Evolutionary conservation across 1,284 basidiomycete species (phyloP), one percentile per base, ranked within the genome.

Genomic region (Porogramme epimiltina): DNA sequence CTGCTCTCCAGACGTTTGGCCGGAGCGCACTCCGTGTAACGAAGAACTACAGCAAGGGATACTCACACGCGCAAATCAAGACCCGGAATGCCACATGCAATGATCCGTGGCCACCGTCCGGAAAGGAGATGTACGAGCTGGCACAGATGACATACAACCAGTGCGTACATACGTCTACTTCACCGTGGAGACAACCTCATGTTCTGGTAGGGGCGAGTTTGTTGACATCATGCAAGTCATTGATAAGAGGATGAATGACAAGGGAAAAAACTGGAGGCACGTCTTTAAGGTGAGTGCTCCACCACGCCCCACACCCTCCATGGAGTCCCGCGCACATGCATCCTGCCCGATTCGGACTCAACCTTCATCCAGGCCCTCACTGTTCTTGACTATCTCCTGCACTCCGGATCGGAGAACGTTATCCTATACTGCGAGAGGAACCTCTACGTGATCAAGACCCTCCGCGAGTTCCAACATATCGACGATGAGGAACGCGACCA

Each of bases 191-290:
- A 31, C 28, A 31, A 8, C 13, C 28, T 31, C 28, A 31, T 5
- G 3, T 5, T 3, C 16, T 38, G 45, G 5, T 63, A 96, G 93
- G 69, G 87, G 85, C 56, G 95, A 98, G 68, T 98, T 98, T 70
- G 89, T 98, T 25, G 97, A 99, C 71, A 95, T 99, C 66, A 97
- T 99, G 91, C 94, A 98, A 75, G 95, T 98, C 87, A 80, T 99
- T 47, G 96, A 98, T 74, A 99, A 98, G 75, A 84, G 96, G 44
- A 73, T 99, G 62, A 98, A 98, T 64, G 96, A 99, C 76, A 98
- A 98, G 76, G 96, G 97, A 36, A 98, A 98, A 83, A 96, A 98
- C 66, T 99, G 96, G 97, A 81, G 95, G 38, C 96, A 99, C 78
- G 96, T 98, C 52, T 98, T 97, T 85, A 99, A 99, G 82, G 92